Evolutionary conservation across 2,329 filamentous ascomycete genomes (phyloP).

Genomic region (Penicillium psychrosexuale): DNA sequence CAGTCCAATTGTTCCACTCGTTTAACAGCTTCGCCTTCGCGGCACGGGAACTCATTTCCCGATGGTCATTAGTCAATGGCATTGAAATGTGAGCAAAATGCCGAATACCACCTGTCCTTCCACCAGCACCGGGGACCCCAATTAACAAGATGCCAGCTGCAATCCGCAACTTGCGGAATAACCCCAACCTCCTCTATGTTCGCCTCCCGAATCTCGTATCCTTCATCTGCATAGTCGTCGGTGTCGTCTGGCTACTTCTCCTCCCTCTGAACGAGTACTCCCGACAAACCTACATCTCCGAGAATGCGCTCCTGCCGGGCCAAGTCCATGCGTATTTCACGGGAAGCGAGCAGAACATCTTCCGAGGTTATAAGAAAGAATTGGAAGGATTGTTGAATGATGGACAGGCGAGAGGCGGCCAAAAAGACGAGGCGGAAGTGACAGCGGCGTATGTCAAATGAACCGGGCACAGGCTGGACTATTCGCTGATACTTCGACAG

Average conservation of each 20-base stretch:
- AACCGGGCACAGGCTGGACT: not conserved
- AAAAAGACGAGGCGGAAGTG: conserved; percentile 19
- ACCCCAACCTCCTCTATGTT: conserved; percentile 68
- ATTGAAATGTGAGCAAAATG: conserved; percentile 37
- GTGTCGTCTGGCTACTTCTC: conserved; percentile 83
- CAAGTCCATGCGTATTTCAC: conserved; percentile 98
- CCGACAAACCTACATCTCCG: conserved; percentile 89
- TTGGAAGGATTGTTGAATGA: conserved; percentile 53
- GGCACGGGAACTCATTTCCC: conserved; percentile 24
- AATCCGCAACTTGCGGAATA: conserved; percentile 62
- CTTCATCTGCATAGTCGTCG: conserved; percentile 76
- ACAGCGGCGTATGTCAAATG: conserved; percentile 29
- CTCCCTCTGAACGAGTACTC: conserved; percentile 90
- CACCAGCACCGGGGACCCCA: not conserved
- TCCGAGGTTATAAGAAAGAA: conserved; percentile 85
- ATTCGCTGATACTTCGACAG: conserved; percentile 25
- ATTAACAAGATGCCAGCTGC: conserved; percentile 30
- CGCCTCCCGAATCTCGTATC: conserved; percentile 86
- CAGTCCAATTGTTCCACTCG: conserved; percentile 3
- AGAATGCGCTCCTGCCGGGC: conserved; percentile 91
- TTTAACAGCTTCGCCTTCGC: conserved; percentile 10
- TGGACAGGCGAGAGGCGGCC: conserved; percentile 30
- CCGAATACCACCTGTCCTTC: not conserved
- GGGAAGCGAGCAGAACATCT: conserved; percentile 92
- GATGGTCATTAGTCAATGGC: conserved; percentile 36